Percentiles rank a stretch among this genome's conserved stretches.
Evolutionary conservation across 352 stramenopile species (phyloP).

Genomic region (Globisporangium nagaii): DNA sequence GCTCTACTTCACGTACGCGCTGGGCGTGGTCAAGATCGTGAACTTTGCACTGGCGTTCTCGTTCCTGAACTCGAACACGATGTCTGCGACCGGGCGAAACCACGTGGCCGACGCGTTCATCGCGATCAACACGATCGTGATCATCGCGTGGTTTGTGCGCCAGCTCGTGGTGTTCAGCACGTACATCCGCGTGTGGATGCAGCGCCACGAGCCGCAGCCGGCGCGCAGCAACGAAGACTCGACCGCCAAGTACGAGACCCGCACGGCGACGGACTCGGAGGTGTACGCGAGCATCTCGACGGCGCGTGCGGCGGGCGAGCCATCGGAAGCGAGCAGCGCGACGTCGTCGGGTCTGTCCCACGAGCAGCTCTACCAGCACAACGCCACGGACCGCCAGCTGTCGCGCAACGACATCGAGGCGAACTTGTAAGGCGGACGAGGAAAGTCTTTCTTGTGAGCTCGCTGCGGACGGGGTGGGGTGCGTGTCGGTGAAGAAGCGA

Average conservation of each 20-base stretch:
- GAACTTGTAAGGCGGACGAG: conserved; percentile 7
- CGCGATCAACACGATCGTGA: conserved; percentile 55
- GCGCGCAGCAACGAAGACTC: conserved; percentile 15
- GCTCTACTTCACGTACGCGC: conserved; percentile 38
- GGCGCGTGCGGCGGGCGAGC: conserved; percentile 12
- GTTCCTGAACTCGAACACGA: conserved; percentile 45
- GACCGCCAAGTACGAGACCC: conserved; percentile 26
- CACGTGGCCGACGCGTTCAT: conserved; percentile 50
- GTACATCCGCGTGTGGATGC: conserved; percentile 51
- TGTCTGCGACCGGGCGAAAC: conserved; percentile 29
- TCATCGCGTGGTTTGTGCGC: conserved; percentile 51
- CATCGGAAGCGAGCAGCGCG: conserved; percentile 2
- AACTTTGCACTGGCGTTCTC: conserved; percentile 57
- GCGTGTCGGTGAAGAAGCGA: too few relatives aligned
- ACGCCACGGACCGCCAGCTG: conserved; percentile 11
- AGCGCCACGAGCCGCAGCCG: conserved; percentile 29
- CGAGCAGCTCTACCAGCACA: conserved; percentile 6
- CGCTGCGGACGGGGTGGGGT: too few relatives aligned
- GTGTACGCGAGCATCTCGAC: conserved; percentile 36
- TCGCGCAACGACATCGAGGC: conserved; percentile 15
- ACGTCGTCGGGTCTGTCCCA: conserved; percentile 14
- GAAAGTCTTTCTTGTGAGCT: too few relatives aligned
- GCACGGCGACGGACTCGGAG: conserved; percentile 32
- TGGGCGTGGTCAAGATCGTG: conserved; percentile 47
- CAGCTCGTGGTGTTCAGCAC: conserved; percentile 54